These are phyloP conservation scores for Xylaria polymorpha DNA, from an alignment of 2,329 filamentous ascomycete genomes.

Conservation along the genomic window DNA sequence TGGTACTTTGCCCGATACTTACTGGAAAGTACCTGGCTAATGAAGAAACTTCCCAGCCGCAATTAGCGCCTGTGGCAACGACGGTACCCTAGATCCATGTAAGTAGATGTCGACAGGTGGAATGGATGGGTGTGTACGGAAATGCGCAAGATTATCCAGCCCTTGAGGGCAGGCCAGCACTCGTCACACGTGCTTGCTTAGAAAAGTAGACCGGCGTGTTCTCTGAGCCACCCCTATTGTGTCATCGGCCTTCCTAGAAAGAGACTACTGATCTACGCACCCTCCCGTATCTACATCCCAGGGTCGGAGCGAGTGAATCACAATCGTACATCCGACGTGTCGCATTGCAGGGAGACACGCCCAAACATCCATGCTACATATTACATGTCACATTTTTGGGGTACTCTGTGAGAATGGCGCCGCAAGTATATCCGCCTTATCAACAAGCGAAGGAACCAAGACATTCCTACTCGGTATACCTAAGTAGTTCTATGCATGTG, in stretches of 20 bases:
- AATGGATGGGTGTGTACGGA: conserved; percentile 6
- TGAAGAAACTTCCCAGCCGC: conserved; percentile 4
- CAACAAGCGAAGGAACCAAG: neutral
- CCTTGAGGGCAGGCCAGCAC: neutral
- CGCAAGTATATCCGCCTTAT: conserved; percentile 4
- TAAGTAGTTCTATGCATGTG: neutral
- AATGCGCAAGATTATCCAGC: neutral
- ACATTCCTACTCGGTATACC: neutral
- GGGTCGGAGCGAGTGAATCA: neutral
- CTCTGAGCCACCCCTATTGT: neutral
- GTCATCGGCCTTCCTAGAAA: neutral
- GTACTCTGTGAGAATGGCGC: neutral
- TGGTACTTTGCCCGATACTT: conserved; percentile 10
- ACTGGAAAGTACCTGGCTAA: neutral
- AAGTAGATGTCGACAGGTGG: neutral
- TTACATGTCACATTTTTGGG: conserved; percentile 11
- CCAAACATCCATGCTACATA: conserved; percentile 6
- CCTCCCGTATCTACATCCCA: conserved; percentile 6
- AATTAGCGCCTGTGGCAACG: conserved; percentile 1
- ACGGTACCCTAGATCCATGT: neutral
- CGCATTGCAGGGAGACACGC: conserved; percentile 10
- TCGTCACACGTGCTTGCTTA: conserved; percentile 4
- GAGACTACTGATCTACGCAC: neutral
- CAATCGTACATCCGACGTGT: conserved; percentile 2
- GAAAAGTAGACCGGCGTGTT: neutral